These are phyloP conservation scores for Lipomyces anomalus DNA, from an alignment of 805 yeast genomes.

Conservation along the genomic window DNA sequence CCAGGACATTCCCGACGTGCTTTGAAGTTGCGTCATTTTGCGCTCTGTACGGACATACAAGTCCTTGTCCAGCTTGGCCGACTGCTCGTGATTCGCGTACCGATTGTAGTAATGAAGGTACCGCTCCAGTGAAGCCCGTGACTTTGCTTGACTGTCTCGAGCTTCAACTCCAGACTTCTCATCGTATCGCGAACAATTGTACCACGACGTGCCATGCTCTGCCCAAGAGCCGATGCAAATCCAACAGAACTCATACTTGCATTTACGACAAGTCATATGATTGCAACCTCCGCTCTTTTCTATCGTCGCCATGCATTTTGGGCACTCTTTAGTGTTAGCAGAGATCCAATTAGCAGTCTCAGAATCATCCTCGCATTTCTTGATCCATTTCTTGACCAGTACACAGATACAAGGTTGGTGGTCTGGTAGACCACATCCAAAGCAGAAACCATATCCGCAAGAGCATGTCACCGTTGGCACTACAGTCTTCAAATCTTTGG, in stretches of 20 bases:
- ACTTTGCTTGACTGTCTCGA: constrained; percentile 39
- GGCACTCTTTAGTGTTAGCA: constrained; percentile 80
- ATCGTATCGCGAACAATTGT: constrained; percentile 60
- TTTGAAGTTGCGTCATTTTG: constrained; percentile 61
- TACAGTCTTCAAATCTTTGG: constrained; percentile 21
- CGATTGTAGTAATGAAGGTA: constrained; percentile 72
- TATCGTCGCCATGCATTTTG: constrained; percentile 69
- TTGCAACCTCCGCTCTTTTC: constrained; percentile 97
- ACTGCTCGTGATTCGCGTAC: constrained; percentile 68
- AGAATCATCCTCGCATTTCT: constrained; percentile 76
- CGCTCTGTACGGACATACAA: constrained; percentile 58
- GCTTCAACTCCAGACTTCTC: constrained; percentile 39
- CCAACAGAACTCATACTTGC: constrained; percentile 87
- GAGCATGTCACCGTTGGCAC: constrained; percentile 69
- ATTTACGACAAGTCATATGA: constrained; percentile 84
- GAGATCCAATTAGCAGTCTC: constrained; percentile 85
- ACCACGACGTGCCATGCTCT: constrained; percentile 57
- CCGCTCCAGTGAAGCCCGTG: constrained; percentile 49
- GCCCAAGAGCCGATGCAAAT: constrained; percentile 76
- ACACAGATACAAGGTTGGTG: constrained; percentile 84
- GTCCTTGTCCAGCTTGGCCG: constrained; percentile 64
- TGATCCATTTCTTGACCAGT: constrained; percentile 63
- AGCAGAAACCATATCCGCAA: constrained; percentile 69
- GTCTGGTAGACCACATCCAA: constrained; percentile 63
- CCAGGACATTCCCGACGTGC: constrained; percentile 65